A percentile compares a stretch with the other conserved stretches of the same genome.
Conservation (phyloP, 768 basidiomycete species). For the Termitomyces sp. region DNA sequence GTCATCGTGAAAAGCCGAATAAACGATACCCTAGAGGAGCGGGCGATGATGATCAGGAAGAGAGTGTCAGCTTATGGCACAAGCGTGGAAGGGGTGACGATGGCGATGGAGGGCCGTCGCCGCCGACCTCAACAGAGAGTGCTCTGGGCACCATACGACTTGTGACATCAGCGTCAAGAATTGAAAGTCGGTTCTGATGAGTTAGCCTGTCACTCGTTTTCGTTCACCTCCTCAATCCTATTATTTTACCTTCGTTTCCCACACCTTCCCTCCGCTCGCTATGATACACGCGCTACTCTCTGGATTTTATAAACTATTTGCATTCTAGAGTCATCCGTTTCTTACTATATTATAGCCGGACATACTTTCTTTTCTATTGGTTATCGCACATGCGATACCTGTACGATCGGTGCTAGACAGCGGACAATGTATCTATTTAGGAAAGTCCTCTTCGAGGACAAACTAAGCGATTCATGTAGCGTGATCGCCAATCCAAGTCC, state of each 20-base stretch:
- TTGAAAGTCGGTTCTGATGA: constrained; percentile 10
- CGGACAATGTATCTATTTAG: background rate
- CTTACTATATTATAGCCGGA: constrained; percentile 10
- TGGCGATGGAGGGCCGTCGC: constrained; percentile 5
- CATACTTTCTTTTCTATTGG: constrained; percentile 2
- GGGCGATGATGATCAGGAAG: constrained; percentile 54
- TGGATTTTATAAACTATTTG: constrained; percentile 7
- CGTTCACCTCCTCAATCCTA: background rate
- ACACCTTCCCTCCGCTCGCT: background rate
- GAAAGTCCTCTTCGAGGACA: background rate
- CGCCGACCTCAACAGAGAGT: constrained; percentile 7
- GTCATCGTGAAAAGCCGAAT: constrained; percentile 30
- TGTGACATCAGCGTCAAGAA: constrained; percentile 9
- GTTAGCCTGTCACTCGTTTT: background rate
- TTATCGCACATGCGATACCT: constrained; percentile 4
- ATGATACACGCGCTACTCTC: background rate
- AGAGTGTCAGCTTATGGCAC: constrained; percentile 53
- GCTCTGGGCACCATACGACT: constrained; percentile 12
- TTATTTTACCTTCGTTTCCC: background rate
- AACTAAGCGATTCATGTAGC: too few relatives aligned
- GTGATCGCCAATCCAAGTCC: too few relatives aligned
- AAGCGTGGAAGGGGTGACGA: constrained; percentile 20
- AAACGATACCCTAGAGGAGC: constrained; percentile 45
- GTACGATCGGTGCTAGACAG: constrained; percentile 6
- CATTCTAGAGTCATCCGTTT: background rate